Evolutionary conservation across 331 rosid species (phyloP), one percentile per base, ranked within the genome.

Genomic region (Quercus phellos): DNA sequence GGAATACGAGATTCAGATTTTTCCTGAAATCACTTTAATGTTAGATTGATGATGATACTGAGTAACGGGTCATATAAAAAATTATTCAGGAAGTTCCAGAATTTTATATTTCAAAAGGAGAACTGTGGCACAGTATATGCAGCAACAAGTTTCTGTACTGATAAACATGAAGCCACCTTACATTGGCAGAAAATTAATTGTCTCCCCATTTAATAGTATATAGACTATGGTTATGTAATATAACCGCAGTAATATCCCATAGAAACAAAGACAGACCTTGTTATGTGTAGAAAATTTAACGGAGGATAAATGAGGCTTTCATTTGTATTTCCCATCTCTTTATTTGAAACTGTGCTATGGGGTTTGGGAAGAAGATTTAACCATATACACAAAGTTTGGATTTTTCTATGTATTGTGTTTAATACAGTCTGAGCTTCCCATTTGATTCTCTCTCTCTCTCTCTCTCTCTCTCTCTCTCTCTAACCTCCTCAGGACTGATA

Each of bases 401-500:
- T 81, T 30, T 74, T 19, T 35, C 67, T 4, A n/a, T 75, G 12
- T 77, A 3, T 7, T 24, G 16, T 54, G 50, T 35, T 46, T 26
- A 35, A 51, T 10, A 6, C 26, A 16, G 58, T 56, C 72, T 22
- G 64, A 72, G 53, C 58, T 54, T 76, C 59, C 43, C 69, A 55
- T 78, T 76, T 76, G 42, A 79, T 60, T 77, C 58, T 51, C 55
- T 70, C 58, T 29, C 66, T 58, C 72, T 79, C 77, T 64, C 74
- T 76, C 58, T 29, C 66, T 76, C 56, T 46, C 54, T 70, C 58
- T 29, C 58, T 59, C 72, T 79, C 77, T 64, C 74, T 76, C 77
- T 59, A 71, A 83, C 79, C 68, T 84, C 77, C 79, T 78, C 94
- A 92, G 98, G 99, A 95, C 98, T 67, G 99, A 95, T 87, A 95